Evolutionary conservation across 768 basidiomycete species (phyloP).

Genomic region (Guyanaporus albipodus): DNA sequence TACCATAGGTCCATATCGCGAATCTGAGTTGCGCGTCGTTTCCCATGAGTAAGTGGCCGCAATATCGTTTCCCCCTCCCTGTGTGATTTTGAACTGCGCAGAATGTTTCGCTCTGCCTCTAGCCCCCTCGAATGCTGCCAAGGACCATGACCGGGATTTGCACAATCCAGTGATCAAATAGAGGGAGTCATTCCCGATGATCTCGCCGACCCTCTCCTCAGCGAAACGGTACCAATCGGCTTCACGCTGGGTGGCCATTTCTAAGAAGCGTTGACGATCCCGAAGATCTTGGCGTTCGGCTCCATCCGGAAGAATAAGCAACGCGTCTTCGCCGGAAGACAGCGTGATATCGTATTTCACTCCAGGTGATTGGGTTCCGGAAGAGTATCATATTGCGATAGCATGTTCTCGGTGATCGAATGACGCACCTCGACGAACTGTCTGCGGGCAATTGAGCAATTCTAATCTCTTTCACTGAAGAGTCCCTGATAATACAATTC

Average conservation of each 20-base stretch:
- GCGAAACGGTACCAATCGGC: conserved; percentile 27
- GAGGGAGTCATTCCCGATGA: conserved; percentile 15
- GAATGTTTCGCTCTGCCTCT: not conserved
- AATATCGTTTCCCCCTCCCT: not conserved
- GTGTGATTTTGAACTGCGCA: conserved; percentile 6
- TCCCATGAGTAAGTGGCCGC: conserved; percentile 11
- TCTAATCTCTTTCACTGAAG: conserved; percentile 1
- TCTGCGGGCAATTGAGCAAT: not conserved
- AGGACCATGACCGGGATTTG: conserved; percentile 24
- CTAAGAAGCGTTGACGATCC: conserved; percentile 15
- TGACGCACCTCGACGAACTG: not conserved
- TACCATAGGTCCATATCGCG: conserved; percentile 8
- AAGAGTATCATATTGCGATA: not conserved
- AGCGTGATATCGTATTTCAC: conserved; percentile 9
- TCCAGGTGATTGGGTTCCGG: not conserved
- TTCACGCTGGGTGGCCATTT: conserved; percentile 18
- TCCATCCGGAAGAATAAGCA: conserved; percentile 33
- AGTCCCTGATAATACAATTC: conserved; percentile 1
- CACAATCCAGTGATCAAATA: conserved; percentile 23
- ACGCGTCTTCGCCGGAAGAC: conserved; percentile 24
- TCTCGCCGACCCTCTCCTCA: conserved; percentile 5
- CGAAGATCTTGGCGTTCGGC: conserved; percentile 20
- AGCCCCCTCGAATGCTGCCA: conserved; percentile 14
- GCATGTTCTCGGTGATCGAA: not conserved
- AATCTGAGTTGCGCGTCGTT: conserved; percentile 1